These are phyloP conservation scores for Tolypocladium inflatum DNA, from an alignment of 2,329 filamentous ascomycete genomes.

Conservation along the genomic window DNA sequence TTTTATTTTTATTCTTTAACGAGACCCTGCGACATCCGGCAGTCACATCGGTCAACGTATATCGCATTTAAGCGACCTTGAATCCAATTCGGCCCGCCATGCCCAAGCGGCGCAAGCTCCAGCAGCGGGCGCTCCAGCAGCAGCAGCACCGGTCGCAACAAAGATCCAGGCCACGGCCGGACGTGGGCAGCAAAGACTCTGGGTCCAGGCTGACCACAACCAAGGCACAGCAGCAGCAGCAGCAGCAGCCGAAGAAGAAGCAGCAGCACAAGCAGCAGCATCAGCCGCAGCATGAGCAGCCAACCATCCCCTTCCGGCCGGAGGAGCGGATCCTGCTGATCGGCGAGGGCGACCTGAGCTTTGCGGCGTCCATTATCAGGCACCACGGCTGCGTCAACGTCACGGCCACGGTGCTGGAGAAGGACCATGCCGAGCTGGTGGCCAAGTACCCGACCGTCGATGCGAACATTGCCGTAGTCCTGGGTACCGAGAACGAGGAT, in stretches of 20 bases:
- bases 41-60: background rate
- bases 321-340: slow-evolving; percentile 64
- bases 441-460: slow-evolving; percentile 67
- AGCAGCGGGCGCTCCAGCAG: slow-evolving; percentile 3
- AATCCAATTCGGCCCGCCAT: background rate
- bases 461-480: slow-evolving; percentile 46
- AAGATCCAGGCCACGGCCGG: slow-evolving; percentile 9
- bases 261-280: slow-evolving; percentile 5
- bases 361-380: slow-evolving; percentile 55
- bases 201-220: slow-evolving; percentile 6
- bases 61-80: background rate
- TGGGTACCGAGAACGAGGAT: slow-evolving; percentile 19
- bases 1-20: background rate
- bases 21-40: background rate
- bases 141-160: background rate
- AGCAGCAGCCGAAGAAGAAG: slow-evolving; percentile 7
- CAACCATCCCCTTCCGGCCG: slow-evolving; percentile 57
- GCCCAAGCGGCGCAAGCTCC: slow-evolving; percentile 9
- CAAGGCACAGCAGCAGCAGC: background rate
- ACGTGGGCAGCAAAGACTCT: background rate
- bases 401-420: slow-evolving; percentile 62
- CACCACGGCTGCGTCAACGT: slow-evolving; percentile 58
- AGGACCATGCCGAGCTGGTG: slow-evolving; percentile 42
- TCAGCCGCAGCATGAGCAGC: slow-evolving; percentile 21
- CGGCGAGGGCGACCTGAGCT: slow-evolving; percentile 76